These are phyloP conservation scores for Trichophaea hybrida DNA, from an alignment of 2,329 filamentous ascomycete species.

Conservation along the genomic window DNA sequence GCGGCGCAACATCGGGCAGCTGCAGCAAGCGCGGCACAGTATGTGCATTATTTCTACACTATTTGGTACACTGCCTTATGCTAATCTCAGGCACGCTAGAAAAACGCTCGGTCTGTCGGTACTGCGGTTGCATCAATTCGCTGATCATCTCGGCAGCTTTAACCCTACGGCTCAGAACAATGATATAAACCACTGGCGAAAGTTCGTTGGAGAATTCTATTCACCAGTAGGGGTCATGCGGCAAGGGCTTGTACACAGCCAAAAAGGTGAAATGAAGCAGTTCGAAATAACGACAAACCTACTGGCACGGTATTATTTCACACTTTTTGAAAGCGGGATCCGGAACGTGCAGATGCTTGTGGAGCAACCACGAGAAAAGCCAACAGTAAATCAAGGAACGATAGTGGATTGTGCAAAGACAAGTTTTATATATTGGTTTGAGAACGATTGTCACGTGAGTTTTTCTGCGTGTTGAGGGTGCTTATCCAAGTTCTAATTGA, in stretches of 20 bases:
- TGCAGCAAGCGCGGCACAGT: slow-evolving; percentile 29
- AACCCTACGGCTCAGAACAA: slow-evolving; percentile 34
- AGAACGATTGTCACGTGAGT: slow-evolving; percentile 65
- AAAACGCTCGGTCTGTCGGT: slow-evolving; percentile 40
- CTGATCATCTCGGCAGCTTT: slow-evolving; percentile 47
- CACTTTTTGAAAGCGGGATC: slow-evolving; percentile 75
- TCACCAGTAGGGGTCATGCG: slow-evolving; percentile 62
- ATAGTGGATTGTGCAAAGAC: slow-evolving; percentile 64
- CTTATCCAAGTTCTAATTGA: neutral
- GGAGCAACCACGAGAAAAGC: slow-evolving; percentile 48
- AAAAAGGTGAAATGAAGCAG: slow-evolving; percentile 50
- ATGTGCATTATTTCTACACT: slow-evolving; percentile 29
- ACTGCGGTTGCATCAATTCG: slow-evolving; percentile 47
- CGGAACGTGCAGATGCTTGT: slow-evolving; percentile 73
- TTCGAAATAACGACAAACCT: slow-evolving; percentile 76
- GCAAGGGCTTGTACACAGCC: slow-evolving; percentile 48
- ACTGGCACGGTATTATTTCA: slow-evolving; percentile 76
- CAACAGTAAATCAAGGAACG: slow-evolving; percentile 25
- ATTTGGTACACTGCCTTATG: slow-evolving; percentile 23
- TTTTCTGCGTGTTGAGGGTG: neutral
- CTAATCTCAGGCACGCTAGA: slow-evolving; percentile 11
- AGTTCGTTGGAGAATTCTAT: slow-evolving; percentile 71
- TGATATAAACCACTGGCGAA: slow-evolving; percentile 62
- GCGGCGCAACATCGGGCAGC: slow-evolving; percentile 28
- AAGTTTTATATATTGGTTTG: slow-evolving; percentile 79